Evolutionary conservation across 345 rosid species (phyloP).

Genomic region (Murraya paniculata): DNA sequence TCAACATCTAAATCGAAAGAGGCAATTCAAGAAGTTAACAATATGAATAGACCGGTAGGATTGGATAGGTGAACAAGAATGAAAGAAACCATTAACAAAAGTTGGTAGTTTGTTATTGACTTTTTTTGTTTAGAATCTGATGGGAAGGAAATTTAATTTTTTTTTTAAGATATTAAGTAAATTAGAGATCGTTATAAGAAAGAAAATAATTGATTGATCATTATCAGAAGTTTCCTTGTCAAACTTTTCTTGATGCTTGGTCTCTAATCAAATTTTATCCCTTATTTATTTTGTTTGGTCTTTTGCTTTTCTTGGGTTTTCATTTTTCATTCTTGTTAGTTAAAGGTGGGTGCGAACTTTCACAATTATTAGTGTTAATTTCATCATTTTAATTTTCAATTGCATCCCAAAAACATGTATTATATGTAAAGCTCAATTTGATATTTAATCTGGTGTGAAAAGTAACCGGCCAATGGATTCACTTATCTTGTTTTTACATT

Average conservation of each 20-base stretch:
- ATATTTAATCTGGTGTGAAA: background rate
- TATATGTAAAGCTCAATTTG: background rate
- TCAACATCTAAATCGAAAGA: background rate
- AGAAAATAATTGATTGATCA: background rate
- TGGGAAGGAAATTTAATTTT: background rate
- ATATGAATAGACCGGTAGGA: background rate
- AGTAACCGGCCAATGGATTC: background rate
- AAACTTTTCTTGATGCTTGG: constrained; percentile 1
- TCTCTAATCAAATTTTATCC: background rate
- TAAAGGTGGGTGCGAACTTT: constrained; percentile 20
- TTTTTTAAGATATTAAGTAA: background rate
- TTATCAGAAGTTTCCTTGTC: constrained; percentile 16
- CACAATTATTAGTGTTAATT: background rate
- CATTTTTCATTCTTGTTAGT: constrained; percentile 27
- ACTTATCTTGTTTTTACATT: background rate
- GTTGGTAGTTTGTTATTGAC: constrained; percentile 60
- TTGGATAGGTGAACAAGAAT: constrained; percentile 50
- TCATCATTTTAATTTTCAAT: background rate
- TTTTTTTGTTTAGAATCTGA: constrained; percentile 17
- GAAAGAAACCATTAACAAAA: constrained; percentile 12
- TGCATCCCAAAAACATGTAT: background rate
- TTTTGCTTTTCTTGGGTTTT: constrained; percentile 21
- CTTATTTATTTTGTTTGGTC: background rate
- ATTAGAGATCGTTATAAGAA: background rate
- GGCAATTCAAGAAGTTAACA: background rate